Evolutionary conservation across 1,139 yeast genomes (phyloP).

Genomic region (Geotrichum carabidarum): DNA sequence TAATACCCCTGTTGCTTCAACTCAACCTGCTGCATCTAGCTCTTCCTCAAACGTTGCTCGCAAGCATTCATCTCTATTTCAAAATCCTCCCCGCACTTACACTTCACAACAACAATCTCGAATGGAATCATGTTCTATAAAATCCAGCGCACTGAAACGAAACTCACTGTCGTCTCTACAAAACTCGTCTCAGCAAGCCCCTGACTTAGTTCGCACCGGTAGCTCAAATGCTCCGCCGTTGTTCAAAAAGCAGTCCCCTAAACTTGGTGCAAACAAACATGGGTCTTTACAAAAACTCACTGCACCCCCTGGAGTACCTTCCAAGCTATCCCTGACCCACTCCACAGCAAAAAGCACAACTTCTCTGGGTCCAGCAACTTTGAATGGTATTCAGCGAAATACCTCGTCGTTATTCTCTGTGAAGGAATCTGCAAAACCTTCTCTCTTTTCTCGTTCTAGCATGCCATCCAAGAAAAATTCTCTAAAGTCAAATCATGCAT

Average conservation of each 20-base stretch:
- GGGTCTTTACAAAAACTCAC: slow-evolving; percentile 1
- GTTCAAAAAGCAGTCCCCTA: background rate
- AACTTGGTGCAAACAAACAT: background rate
- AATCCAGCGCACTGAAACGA: background rate
- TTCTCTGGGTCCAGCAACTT: slow-evolving; percentile 1
- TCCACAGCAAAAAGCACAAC: slow-evolving; percentile 8
- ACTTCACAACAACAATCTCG: slow-evolving; percentile 1
- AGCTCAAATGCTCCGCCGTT: background rate
- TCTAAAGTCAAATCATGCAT: background rate
- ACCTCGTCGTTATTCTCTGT: slow-evolving; percentile 12
- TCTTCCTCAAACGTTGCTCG: slow-evolving; percentile 6
- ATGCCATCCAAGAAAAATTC: background rate
- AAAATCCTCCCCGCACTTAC: slow-evolving; percentile 1
- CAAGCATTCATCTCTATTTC: slow-evolving; percentile 8
- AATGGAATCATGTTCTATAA: background rate
- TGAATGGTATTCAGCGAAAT: slow-evolving; percentile 6
- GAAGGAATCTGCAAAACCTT: slow-evolving; percentile 9
- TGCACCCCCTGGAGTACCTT: slow-evolving; percentile 6
- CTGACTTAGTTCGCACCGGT: background rate
- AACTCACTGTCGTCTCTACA: slow-evolving; percentile 3
- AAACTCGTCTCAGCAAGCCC: background rate
- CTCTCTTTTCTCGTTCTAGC: slow-evolving; percentile 13
- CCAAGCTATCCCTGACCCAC: slow-evolving; percentile 11
- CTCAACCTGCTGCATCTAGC: background rate
- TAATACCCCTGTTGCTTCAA: background rate